Evolutionary conservation across 2,329 filamentous ascomycete genomes (phyloP).

Genomic region (Biscogniauxia sp.): DNA sequence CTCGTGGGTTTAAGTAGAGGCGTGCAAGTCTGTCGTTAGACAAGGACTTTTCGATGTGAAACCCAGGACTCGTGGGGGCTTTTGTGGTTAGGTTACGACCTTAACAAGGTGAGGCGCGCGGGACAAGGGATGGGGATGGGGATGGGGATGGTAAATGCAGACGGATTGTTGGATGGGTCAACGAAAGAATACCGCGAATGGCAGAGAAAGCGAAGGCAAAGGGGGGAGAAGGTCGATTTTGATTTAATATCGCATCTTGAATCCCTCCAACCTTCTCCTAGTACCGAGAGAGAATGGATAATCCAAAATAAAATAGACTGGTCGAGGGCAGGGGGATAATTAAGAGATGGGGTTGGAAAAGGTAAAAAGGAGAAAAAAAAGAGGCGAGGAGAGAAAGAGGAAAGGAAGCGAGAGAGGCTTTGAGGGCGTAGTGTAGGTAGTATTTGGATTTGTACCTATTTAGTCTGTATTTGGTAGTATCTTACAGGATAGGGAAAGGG

Average conservation of each 20-base stretch:
- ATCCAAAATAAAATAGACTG: too few species aligned
- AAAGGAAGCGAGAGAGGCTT: too few species aligned
- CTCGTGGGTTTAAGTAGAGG: not conserved
- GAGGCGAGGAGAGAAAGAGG: not conserved
- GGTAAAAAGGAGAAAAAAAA: not conserved
- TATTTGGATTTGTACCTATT: not conserved
- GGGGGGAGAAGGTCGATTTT: not conserved
- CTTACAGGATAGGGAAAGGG: not conserved
- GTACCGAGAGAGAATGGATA: not conserved
- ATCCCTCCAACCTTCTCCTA: not conserved
- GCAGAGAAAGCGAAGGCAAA: not conserved
- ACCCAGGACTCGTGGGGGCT: not conserved
- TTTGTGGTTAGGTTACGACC: not conserved
- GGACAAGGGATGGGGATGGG: not conserved
- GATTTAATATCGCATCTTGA: not conserved
- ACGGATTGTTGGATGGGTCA: not conserved
- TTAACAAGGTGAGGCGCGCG: slow-evolving; percentile 1
- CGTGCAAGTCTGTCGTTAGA: not conserved
- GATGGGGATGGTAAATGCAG: not conserved
- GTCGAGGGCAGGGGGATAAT: too few species aligned
- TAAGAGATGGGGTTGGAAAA: not conserved
- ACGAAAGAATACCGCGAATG: slow-evolving; percentile 2
- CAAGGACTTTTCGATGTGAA: not conserved
- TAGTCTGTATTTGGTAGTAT: not conserved
- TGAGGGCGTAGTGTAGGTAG: too few species aligned